Percentiles rank a stretch among this genome's conserved stretches.
phyloP scores from a whole-genome alignment of 495 filamentous ascomycete species.

The Hyaloscypha hepaticicola region DNA sequence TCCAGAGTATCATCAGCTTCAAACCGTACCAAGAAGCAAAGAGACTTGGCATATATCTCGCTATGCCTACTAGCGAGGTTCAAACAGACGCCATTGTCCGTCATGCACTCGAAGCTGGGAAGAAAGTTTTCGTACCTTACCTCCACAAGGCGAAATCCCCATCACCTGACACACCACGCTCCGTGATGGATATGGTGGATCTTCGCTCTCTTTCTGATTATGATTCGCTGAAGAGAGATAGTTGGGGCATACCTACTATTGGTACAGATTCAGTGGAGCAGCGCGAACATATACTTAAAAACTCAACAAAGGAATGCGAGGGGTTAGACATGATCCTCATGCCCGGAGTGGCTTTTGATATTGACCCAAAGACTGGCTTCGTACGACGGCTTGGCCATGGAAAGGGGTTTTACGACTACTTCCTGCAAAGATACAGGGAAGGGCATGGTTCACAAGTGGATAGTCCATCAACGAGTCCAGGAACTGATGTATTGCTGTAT shows the following conservation, averaged over 20 bases:
- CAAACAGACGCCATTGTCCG: constrained; percentile 76
- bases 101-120: constrained; percentile 73
- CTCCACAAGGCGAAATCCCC: constrained; percentile 56
- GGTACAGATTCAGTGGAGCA: constrained; percentile 55
- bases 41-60: constrained; percentile 82
- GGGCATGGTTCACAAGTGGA: constrained; percentile 41
- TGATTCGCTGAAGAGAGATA: constrained; percentile 68
- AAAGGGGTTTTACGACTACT: constrained; percentile 96
- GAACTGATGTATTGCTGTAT: constrained; percentile 58
- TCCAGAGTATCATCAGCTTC: constrained; percentile 37
- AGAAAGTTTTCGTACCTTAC: constrained; percentile 89
- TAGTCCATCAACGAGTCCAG: constrained; percentile 43
- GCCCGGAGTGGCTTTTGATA: constrained; percentile 92
- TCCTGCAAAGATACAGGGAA: constrained; percentile 68
- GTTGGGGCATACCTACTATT: constrained; percentile 90
- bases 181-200: constrained; percentile 91
- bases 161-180: constrained; percentile 45
- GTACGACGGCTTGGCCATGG: constrained; percentile 87
- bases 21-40: constrained; percentile 64
- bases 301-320: constrained; percentile 41
- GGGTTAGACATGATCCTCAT: constrained; percentile 84
- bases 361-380: constrained; percentile 40
- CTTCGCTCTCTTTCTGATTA: constrained; percentile 73
- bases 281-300: constrained; percentile 67
- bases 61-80: constrained; percentile 85